These are phyloP conservation scores for Eucalyptus tenuipes DNA, from an alignment of 345 rosid species.

Conservation along the genomic window DNA sequence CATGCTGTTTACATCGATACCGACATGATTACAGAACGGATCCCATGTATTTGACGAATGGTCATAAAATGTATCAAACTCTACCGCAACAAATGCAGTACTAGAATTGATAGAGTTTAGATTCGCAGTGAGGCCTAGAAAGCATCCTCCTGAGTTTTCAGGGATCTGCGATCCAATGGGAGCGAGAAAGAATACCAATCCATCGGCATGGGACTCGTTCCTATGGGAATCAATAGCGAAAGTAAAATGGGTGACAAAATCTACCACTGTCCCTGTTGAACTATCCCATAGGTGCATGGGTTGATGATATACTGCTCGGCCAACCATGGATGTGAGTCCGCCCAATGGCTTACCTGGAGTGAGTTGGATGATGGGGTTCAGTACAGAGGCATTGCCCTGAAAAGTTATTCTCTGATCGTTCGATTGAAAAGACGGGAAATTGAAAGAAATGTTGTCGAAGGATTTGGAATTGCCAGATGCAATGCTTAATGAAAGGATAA, in stretches of 20 bases:
- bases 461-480: background rate
- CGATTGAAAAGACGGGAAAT: background rate
- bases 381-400: background rate
- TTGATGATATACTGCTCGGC: background rate
- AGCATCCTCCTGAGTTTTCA: rapidly evolving
- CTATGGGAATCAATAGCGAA: background rate
- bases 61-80: no score
- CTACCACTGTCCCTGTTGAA: background rate
- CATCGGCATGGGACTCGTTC: background rate
- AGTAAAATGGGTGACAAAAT: conserved; percentile 8
- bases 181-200: background rate
- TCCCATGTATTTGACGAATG: background rate
- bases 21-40: background rate
- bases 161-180: background rate
- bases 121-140: background rate
- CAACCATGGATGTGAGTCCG: background rate
- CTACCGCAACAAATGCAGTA: no score
- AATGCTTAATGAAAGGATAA: background rate
- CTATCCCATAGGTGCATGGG: conserved; percentile 10
- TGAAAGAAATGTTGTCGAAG: background rate
- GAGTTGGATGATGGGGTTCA: background rate
- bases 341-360: background rate
- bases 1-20: background rate
- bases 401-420: background rate
- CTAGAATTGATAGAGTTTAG: no score